Base-by-base conservation (phyloP, 345 rosid genomes). In the Adansonia digitata region DNA sequence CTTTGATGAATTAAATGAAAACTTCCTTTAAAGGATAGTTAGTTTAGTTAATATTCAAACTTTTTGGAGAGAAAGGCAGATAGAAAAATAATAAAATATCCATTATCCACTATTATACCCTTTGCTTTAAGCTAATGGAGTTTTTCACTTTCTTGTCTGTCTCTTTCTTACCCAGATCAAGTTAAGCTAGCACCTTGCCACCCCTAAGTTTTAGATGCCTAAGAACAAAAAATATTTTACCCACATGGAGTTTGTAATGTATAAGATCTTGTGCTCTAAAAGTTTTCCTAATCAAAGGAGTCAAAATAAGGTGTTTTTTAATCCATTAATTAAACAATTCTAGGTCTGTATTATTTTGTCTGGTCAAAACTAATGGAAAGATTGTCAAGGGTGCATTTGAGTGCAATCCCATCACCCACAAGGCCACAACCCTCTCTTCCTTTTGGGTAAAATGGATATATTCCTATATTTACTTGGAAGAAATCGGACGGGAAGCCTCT, bases 321-420 rank as follows among this genome's bases (percentile, higher is more conserved):
- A 2, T 7, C 17, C 65, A 60, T 20, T 29, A 60, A 60, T 48
- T 64, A 71, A 75, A 39, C 31, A 64, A 74, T 40, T 63, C 3
- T 31, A 40, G 63, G 53, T 12, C n/a, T 62, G 29, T 74, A 71
- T 65, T 64, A 74, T 65, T 69, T 62, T 77, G 74, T 31, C n/a
- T 63, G 83, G 85, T 85, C 86, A 85, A 85, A 84, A 69, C 48
- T 43, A 77, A 69, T n/a, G 59, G 42, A 75, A 81, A 80, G 81
- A 85, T 73, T 64, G 85, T 86, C 86, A 83, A 78, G 77, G 78
- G 84, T 84, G 82, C 78, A 78, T 81, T 85, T 79, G 85, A 82
- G 85, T 81, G 85, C 87, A 77, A 77, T 79, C 86, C 79, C 81
- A 77, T 82, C 85, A 43, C 64, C 22, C 80, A 40, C 46, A 34